A percentile compares a stretch with the other conserved stretches of the same genome.
These are phyloP conservation scores for Tephrocybe sp. DNA, from an alignment of 768 basidiomycete species.

Conservation along the genomic window DNA sequence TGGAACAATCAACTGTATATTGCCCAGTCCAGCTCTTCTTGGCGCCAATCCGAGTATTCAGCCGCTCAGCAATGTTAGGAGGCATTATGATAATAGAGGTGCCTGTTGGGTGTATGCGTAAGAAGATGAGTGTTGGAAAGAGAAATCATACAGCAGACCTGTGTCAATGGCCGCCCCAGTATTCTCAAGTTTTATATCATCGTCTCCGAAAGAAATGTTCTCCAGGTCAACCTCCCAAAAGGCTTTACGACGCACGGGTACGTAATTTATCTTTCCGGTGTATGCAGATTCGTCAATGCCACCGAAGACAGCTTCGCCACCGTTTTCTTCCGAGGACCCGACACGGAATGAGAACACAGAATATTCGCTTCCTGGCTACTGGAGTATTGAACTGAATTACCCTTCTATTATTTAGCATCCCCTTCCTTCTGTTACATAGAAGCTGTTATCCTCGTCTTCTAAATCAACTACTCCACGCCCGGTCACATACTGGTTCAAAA, in stretches of 20 bases:
- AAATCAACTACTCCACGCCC: constrained; percentile 7
- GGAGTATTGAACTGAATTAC: neutral
- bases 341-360: constrained; percentile 95
- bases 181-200: constrained; percentile 86
- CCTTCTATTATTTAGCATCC: constrained; percentile 1
- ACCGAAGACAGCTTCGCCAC: constrained; percentile 90
- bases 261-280: constrained; percentile 80
- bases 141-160: constrained; percentile 39
- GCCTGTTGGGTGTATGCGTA: constrained; percentile 64
- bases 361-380: no score
- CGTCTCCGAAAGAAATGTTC: constrained; percentile 82
- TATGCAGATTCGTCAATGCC: constrained; percentile 81
- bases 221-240: constrained; percentile 99
- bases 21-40: constrained; percentile 96
- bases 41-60: constrained; percentile 94
- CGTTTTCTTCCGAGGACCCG: constrained; percentile 83
- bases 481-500: constrained; percentile 8
- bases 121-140: neutral
- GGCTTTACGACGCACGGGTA: constrained; percentile 90
- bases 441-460: constrained; percentile 13
- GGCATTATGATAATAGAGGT: constrained; percentile 94
- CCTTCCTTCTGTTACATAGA: constrained; percentile 8
- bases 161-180: constrained; percentile 95
- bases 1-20: constrained; percentile 87
- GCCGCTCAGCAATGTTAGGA: constrained; percentile 94